Percentiles rank a stretch among this genome's conserved stretches.
These are phyloP conservation scores for Xylariales sp. DNA, from an alignment of 2,329 filamentous ascomycete genomes.

Conservation along the genomic window DNA sequence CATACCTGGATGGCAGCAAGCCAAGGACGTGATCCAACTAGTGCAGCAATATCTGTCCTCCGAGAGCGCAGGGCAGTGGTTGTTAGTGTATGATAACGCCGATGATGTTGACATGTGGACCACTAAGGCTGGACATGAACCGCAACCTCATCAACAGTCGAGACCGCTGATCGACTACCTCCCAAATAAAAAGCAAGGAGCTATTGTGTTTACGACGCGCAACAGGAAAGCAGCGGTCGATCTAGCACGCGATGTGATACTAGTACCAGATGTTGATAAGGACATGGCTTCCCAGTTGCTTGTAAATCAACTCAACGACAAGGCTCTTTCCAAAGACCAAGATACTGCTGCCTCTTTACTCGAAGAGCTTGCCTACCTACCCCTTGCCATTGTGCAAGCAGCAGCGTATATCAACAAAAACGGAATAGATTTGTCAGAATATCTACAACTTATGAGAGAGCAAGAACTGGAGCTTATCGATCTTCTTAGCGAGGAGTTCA, in stretches of 20 bases:
- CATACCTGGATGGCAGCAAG: conserved; percentile 21
- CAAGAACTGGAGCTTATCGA: conserved; percentile 25
- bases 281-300: no score
- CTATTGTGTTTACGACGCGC: conserved; percentile 30
- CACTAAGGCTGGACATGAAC: neutral
- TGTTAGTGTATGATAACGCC: conserved; percentile 39
- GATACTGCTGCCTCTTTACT: no score
- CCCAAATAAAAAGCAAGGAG: conserved; percentile 22
- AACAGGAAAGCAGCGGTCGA: conserved; percentile 12
- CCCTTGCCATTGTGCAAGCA: conserved; percentile 34
- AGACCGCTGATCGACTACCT: conserved; percentile 20
- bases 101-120: conserved; percentile 30
- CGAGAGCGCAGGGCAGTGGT: conserved; percentile 22
- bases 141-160: no score
- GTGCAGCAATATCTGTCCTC: conserved; percentile 25
- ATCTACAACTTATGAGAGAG: conserved; percentile 26
- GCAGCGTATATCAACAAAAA: conserved; percentile 31
- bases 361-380: conserved; percentile 30
- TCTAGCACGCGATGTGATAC: no score
- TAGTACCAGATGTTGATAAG: no score
- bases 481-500: conserved; percentile 28
- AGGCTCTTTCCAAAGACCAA: no score
- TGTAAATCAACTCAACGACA: no score
- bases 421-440: conserved; percentile 18
- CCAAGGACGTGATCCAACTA: conserved; percentile 26